Evolutionary conservation across 2,329 filamentous ascomycete species (phyloP).

Genomic region (Curvularia lunata): DNA sequence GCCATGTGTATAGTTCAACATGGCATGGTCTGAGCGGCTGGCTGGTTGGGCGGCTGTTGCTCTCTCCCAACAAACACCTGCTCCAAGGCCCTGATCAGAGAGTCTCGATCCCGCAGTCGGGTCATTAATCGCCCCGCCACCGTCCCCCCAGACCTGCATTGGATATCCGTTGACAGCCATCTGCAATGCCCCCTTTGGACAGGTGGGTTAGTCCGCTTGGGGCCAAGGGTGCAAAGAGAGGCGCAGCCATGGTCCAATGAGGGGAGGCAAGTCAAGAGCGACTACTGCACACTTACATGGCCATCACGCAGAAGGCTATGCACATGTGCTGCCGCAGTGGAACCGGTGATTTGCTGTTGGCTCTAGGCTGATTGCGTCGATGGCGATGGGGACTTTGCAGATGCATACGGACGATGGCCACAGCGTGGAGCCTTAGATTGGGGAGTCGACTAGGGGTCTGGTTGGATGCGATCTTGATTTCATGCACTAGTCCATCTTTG

Average conservation of each 20-base stretch:
- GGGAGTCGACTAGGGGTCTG: conserved; percentile 17
- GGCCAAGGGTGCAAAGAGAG: conserved; percentile 7
- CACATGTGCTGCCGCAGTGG: conserved; percentile 28
- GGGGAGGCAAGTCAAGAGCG: conserved; percentile 19
- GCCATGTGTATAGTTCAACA: conserved; percentile 2
- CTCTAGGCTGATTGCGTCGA: conserved; percentile 18
- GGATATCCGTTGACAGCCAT: conserved; percentile 23
- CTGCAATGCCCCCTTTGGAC: conserved; percentile 17
- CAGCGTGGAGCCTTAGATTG: conserved; percentile 18
- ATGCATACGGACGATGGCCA: conserved; percentile 19
- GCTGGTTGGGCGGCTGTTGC: conserved; percentile 11
- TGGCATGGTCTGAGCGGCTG: conserved; percentile 16
- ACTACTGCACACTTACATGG: conserved; percentile 33
- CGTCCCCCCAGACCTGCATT: conserved; percentile 21
- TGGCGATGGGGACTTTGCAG: conserved; percentile 19
- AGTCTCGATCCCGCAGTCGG: conserved; percentile 37
- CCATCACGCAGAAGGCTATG: conserved; percentile 27
- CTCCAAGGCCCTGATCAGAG: conserved; percentile 13
- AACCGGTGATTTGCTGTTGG: conserved; percentile 27
- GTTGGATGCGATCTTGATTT: conserved; percentile 22
- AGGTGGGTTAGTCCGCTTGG: conserved; percentile 8
- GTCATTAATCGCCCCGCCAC: conserved; percentile 25
- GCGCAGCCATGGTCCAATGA: conserved; percentile 1
- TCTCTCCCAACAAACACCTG: conserved; percentile 21
- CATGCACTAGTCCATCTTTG: conserved; percentile 22